A percentile compares a stretch with the other conserved stretches of the same genome.
phyloP scores from a whole-genome alignment of 495 filamentous ascomycete genomes.

The Apodospora peruviana region DNA sequence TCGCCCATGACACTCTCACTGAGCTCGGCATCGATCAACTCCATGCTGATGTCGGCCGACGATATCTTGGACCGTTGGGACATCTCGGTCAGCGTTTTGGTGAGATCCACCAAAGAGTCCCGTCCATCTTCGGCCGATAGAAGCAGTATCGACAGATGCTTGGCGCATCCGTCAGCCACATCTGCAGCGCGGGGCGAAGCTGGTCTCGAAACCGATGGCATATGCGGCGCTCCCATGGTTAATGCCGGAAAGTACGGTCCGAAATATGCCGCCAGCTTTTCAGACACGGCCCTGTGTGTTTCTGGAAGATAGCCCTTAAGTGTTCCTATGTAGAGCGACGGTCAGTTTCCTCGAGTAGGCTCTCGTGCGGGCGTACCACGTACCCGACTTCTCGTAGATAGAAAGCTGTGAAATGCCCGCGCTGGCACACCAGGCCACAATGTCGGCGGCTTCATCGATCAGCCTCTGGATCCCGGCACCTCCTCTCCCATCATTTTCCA shows the following conservation, averaged over 20 bases:
- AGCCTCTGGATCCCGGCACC: conserved; percentile 68
- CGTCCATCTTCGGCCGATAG: conserved; percentile 84
- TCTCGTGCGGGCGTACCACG: conserved; percentile 5
- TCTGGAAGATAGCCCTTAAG: conserved; percentile 79
- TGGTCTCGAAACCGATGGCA: conserved; percentile 47
- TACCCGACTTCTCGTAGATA: conserved; percentile 89
- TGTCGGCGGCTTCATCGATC: conserved; percentile 83
- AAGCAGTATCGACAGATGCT: conserved; percentile 72
- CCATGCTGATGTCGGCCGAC: conserved; percentile 69
- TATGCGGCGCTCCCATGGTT: conserved; percentile 71
- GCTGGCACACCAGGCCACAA: conserved; percentile 86
- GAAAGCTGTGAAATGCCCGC: conserved; percentile 79
- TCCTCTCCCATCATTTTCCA: conserved; percentile 61
- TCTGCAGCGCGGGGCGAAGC: conserved; percentile 13
- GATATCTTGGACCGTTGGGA: conserved; percentile 79
- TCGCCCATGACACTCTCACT: conserved; percentile 64
- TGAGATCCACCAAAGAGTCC: conserved; percentile 89
- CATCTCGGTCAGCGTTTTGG: conserved; percentile 92
- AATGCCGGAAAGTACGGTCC: conserved; percentile 61
- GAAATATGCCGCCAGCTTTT: conserved; percentile 79
- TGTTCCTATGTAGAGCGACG: conserved; percentile 50
- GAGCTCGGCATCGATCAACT: conserved; percentile 88
- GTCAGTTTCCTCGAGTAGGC: background rate
- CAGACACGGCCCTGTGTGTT: conserved; percentile 64
- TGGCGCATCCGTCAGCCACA: conserved; percentile 13